Conservation (phyloP, 257 asterid genomes). For the Scutellaria barbata region DNA sequence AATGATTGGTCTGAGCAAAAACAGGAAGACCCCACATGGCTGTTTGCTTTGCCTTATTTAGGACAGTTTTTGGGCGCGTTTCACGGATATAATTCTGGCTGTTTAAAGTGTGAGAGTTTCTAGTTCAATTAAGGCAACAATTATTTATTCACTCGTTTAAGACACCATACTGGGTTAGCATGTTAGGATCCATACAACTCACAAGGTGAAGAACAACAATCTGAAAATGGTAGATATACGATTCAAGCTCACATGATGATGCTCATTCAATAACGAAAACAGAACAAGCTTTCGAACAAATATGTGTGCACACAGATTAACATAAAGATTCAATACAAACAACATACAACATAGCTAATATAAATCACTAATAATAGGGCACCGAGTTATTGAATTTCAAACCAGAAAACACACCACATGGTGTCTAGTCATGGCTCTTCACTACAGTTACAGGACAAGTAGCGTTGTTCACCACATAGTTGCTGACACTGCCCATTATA, state of each 20-base stretch:
- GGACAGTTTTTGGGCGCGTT: constrained; percentile 7
- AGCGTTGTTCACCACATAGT: constrained; percentile 79
- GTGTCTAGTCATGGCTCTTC: constrained; percentile 61
- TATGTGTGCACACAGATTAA: not conserved
- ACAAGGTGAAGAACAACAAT: not conserved
- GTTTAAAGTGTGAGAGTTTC: not conserved
- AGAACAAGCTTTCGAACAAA: not conserved
- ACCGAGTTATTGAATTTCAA: not conserved
- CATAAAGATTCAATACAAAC: not conserved
- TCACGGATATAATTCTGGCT: not conserved
- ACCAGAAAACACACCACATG: not conserved
- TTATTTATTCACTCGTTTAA: too few relatives aligned
- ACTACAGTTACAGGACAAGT: constrained; percentile 90
- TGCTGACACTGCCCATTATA: constrained; percentile 93
- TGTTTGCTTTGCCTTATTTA: constrained; percentile 2
- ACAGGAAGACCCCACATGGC: constrained; percentile 13
- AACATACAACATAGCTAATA: not conserved
- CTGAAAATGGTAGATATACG: not conserved
- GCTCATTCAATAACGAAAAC: constrained; percentile 1
- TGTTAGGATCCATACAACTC: not conserved
- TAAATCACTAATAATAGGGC: too few relatives aligned
- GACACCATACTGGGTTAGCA: not conserved
- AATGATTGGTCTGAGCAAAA: constrained; percentile 21
- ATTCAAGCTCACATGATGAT: not conserved
- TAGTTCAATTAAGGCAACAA: too few relatives aligned